A percentile compares a stretch with the other conserved stretches of the same genome.
These are phyloP conservation scores for Fusarium nelsonii DNA, from an alignment of 2,329 filamentous ascomycete genomes.

Conservation along the genomic window DNA sequence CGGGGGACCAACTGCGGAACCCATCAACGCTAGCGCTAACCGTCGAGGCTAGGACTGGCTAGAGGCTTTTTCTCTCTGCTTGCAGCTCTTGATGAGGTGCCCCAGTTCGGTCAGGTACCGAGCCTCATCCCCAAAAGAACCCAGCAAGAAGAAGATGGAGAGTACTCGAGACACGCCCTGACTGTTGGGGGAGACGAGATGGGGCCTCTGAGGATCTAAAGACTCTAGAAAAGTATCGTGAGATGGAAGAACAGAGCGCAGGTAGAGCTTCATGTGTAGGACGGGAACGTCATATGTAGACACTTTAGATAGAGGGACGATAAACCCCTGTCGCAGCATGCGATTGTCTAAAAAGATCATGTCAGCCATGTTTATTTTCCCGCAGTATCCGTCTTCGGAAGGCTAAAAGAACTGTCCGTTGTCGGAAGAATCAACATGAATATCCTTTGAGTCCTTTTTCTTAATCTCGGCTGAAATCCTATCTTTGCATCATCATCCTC, in stretches of 20 bases:
- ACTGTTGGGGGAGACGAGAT: slow-evolving; percentile 21
- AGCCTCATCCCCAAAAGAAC: slow-evolving; percentile 35
- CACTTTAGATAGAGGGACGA: slow-evolving; percentile 31
- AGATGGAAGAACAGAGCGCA: slow-evolving; percentile 24
- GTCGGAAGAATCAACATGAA: slow-evolving; percentile 40
- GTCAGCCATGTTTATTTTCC: slow-evolving; percentile 40
- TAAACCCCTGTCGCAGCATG: slow-evolving; percentile 32
- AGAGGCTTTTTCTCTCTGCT: slow-evolving; percentile 32
- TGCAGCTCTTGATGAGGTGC: slow-evolving; percentile 41
- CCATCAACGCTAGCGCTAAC: slow-evolving; percentile 40
- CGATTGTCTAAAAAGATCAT: slow-evolving; percentile 39
- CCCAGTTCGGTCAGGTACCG: slow-evolving; percentile 48
- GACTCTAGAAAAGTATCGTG: slow-evolving; percentile 39
- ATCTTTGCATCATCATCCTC: slow-evolving; percentile 29
- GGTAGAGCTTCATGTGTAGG: slow-evolving; percentile 33
- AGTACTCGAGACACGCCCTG: slow-evolving; percentile 42
- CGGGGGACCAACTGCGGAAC: slow-evolving; percentile 35
- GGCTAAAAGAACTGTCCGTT: slow-evolving; percentile 46
- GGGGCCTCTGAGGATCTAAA: slow-evolving; percentile 13
- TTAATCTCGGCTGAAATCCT: slow-evolving; percentile 37
- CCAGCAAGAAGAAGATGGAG: slow-evolving; percentile 28
- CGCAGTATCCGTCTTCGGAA: slow-evolving; percentile 40
- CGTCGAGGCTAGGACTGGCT: slow-evolving; percentile 42
- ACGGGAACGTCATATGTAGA: slow-evolving; percentile 31
- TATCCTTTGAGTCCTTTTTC: slow-evolving; percentile 28